Conservation (phyloP, 2,329 filamentous ascomycete species). For the Aspergillus fructus region DNA sequence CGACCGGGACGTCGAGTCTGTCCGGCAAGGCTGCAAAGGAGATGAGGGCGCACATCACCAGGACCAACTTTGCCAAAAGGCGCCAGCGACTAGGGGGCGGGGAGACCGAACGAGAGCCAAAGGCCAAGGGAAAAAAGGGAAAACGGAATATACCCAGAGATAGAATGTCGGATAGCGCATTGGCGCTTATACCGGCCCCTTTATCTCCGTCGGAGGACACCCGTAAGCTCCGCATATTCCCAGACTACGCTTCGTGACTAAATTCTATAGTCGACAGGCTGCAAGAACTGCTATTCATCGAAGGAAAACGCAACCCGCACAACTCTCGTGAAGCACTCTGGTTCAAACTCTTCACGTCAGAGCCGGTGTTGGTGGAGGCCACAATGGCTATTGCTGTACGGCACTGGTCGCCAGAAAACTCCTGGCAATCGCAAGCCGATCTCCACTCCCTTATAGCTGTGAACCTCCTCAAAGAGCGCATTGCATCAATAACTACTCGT, state of each 20-base stretch:
- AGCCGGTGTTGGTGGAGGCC: slow-evolving; percentile 6
- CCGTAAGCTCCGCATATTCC: not conserved
- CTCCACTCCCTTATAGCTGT: not conserved
- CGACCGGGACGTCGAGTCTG: slow-evolving; percentile 2
- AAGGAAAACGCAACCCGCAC: not conserved
- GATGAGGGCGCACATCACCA: slow-evolving; percentile 11
- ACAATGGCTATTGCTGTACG: slow-evolving; percentile 3
- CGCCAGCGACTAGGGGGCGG: not conserved
- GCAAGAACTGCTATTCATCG: not conserved
- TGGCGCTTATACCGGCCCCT: not conserved
- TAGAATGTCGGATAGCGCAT: not conserved
- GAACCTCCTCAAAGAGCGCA: not conserved
- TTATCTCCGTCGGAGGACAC: not conserved
- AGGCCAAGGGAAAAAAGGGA: not conserved
- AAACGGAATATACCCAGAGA: not conserved
- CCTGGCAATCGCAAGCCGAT: slow-evolving; percentile 2
- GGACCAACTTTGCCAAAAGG: slow-evolving; percentile 8
- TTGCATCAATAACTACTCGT: not conserved
- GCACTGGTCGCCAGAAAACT: slow-evolving; percentile 2
- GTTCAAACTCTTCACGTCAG: slow-evolving; percentile 5
- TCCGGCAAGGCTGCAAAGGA: not conserved
- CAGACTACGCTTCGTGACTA: not conserved
- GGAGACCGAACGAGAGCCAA: not conserved
- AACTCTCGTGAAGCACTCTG: not conserved
- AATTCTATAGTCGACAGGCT: not conserved